Evolutionary conservation across 2,329 filamentous ascomycete species (phyloP), one percentile per base, ranked within the genome.

Genomic region (Apiospora kogelbergensis): DNA sequence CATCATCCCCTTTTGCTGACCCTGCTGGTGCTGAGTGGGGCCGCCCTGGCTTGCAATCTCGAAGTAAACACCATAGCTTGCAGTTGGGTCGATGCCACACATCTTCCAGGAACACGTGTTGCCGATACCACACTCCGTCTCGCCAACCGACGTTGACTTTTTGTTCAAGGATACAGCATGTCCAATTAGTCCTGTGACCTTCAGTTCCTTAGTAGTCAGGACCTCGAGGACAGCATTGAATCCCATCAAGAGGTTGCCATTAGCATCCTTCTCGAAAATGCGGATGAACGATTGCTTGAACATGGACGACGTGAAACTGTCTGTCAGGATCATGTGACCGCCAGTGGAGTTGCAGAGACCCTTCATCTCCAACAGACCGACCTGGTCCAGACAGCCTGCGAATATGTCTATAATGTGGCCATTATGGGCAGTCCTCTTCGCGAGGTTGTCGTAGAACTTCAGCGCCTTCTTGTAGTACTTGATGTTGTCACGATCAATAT

Each of bases 41-140:
- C 94, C 94, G 44, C 94, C 94, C 82, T 98, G 96, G 75, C 93
- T 94, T 63, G 96, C 95, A 78, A 99, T 97, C 81, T 99, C 96
- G 76, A 98, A 99, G 83, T 98, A 99, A 72, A 99, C 88, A 71
- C 94, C 96, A 76, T 98, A 98, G 76, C 94, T 98, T 41, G 96
- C 90, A 68, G 90, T 92, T 13, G 96, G 96, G 76, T 98, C 95
- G 74, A 99, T 98, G 74, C 94, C 95, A 77, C 96, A 98, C 95
- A 99, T 98, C 83, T 99, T 99, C 96, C 96, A 99, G 3, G 95
- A 95, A 81, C 95, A 98, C 0, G 96, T 99, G 79, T 98, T 98
- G 73, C 96, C 96, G 75, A 99, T 98, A 77, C 96, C 96, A 76
- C 95, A 98, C 80, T 99, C 96, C 0, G 96, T 98, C 84, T 99